phyloP scores from a whole-genome alignment of 495 filamentous ascomycete species.

The Penicillium nucicola region DNA sequence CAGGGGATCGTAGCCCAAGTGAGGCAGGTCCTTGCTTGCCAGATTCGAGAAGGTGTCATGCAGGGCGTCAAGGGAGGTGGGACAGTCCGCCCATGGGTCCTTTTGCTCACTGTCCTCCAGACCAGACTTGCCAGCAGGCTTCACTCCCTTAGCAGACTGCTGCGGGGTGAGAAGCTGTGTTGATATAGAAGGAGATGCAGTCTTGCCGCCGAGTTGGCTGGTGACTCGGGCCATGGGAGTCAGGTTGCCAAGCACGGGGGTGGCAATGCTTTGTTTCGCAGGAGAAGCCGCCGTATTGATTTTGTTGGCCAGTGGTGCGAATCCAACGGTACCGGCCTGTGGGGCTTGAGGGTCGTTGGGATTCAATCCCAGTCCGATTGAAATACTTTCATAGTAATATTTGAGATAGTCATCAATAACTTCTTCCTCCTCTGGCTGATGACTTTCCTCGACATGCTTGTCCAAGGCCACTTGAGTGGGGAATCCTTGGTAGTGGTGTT shows the following conservation, averaged over 20 bases:
- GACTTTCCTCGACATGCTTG: constrained; percentile 45
- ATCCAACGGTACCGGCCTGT: constrained; percentile 14
- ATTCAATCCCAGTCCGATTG: constrained; percentile 34
- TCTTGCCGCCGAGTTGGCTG: constrained; percentile 37
- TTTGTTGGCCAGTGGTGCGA: constrained; percentile 17
- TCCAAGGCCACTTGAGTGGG: constrained; percentile 41
- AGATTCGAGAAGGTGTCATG: constrained; percentile 40
- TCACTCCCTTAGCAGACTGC: constrained; percentile 28
- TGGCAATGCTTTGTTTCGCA: constrained; percentile 34
- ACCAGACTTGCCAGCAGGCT: constrained; percentile 23
- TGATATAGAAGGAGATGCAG: constrained; percentile 37
- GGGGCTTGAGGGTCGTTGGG: constrained; percentile 23
- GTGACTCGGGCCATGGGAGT: constrained; percentile 42
- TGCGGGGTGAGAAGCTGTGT: constrained; percentile 42
- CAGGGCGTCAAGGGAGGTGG: constrained; percentile 40
- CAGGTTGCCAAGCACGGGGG: constrained; percentile 30
- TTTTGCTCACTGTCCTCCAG: constrained; percentile 12
- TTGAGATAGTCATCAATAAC: constrained; percentile 44
- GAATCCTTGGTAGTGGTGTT: constrained; percentile 44
- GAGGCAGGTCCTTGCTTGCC: constrained; percentile 18
- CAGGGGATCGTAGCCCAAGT: constrained; percentile 33
- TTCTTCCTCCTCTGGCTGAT: constrained; percentile 41
- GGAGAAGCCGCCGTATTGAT: constrained; percentile 23
- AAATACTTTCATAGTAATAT: constrained; percentile 45
- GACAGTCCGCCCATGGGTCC: constrained; percentile 42